Percentiles rank a stretch among this genome's conserved stretches.
phyloP scores from a whole-genome alignment of 163 green algal genomes.

The Scenedesmus sp. region DNA sequence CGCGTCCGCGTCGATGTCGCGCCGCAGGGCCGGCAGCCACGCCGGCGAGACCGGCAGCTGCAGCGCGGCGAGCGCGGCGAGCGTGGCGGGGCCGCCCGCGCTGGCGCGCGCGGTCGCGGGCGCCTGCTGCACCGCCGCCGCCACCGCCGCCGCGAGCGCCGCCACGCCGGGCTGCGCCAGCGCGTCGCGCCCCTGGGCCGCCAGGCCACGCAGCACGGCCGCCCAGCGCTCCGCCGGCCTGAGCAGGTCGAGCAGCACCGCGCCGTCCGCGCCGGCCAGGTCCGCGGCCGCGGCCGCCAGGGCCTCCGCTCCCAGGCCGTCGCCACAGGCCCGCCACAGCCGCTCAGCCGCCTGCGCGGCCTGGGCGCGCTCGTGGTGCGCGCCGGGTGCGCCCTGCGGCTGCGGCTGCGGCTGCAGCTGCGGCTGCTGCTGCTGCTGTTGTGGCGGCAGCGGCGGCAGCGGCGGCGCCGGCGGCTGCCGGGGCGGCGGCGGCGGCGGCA shows the following conservation, averaged over 20 bases:
- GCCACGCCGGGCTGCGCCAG: neutral
- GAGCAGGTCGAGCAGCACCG: neutral
- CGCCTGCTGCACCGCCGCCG: constrained; percentile 15
- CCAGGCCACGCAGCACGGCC: neutral
- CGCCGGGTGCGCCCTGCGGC: neutral
- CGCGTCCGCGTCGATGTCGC: neutral
- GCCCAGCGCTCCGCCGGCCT: neutral
- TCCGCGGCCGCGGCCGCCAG: neutral
- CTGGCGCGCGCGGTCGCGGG: no score
- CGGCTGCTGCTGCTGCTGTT: neutral
- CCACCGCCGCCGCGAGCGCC: neutral
- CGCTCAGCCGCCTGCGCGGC: neutral
- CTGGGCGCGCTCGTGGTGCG: no score
- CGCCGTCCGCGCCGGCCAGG: neutral
- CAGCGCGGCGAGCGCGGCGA: constrained; percentile 6
- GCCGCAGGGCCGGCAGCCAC: neutral
- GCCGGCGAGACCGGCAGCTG: neutral
- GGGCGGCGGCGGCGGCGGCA: no score
- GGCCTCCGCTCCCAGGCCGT: neutral
- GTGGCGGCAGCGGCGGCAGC: neutral
- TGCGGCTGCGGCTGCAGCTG: neutral
- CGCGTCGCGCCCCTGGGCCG: neutral
- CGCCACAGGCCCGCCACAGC: neutral
- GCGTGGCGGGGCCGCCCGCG: neutral
- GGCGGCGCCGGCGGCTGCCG: neutral